Evolutionary conservation across 2,329 filamentous ascomycete species (phyloP), one percentile per base, ranked within the genome.

Genomic region (Mycosphaerella arachidis): DNA sequence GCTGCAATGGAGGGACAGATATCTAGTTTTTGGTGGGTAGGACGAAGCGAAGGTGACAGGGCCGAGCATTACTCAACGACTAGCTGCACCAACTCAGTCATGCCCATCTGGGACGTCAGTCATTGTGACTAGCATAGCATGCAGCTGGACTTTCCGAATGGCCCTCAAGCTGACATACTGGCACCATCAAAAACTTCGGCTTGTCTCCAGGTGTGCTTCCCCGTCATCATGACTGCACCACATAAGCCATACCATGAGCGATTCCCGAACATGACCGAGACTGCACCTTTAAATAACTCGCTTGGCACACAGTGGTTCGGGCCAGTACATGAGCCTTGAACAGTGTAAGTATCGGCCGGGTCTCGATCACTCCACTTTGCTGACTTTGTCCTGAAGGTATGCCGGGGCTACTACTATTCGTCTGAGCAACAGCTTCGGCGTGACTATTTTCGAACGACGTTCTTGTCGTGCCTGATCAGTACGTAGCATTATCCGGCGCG

Each of bases 21-120:
- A n/a, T n/a, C n/a, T 72, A 9, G 66, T 71, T 5, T 61, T 73
- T 27, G 71, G 71, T 12, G 70, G 70, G 18, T 70, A 71, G 55
- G 71, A 73, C 57, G 57, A 60, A 12, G 70, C 69, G 16, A 72
- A 72, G 51, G 61, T 65, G 2, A 60, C 40, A 0, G 70, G 70
- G 8, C 16, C 31, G 16, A 69, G 68, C 27, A 57, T 66, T 35
- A 72, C 69, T 1, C 43, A 61, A 31, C 48, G 48, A 4, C 52
- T 68, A 10, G 20, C 60, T 3, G 52, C 43, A 6, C 29, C 58
- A 7, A 48, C 59, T 2, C 13, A 53, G 9, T 35, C 27, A 10
- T 71, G 68, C 57, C 16, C 6, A 3, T 67, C 61, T 8, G 67
- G 67, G 29, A 63, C 70, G 63, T 40, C 60, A 10, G 56, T 70